phyloP scores from a whole-genome alignment of 805 yeast species.

The Myxozyma nipponensis region DNA sequence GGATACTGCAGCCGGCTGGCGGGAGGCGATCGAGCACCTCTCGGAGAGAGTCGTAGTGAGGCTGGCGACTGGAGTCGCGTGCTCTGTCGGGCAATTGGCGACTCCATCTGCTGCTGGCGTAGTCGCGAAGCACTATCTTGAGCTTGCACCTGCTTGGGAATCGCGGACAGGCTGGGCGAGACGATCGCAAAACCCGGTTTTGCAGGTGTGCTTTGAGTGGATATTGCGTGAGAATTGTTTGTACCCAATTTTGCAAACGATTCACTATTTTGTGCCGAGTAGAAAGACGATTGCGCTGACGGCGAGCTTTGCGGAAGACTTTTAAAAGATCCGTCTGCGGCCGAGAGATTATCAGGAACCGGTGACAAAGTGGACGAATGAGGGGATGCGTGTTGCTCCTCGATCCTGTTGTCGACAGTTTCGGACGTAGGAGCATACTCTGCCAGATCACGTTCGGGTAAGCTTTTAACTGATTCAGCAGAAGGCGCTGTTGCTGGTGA shows the following conservation, averaged over 20 bases:
- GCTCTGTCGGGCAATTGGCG: not conserved
- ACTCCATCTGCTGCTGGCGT: not conserved
- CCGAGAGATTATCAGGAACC: not conserved
- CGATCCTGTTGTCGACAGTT: not conserved
- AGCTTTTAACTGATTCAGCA: too few relatives aligned
- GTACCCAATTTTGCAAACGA: not conserved
- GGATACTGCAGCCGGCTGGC: conserved; percentile 1
- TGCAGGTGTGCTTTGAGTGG: not conserved
- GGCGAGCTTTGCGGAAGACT: not conserved
- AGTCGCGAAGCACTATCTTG: not conserved
- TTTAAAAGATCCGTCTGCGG: not conserved
- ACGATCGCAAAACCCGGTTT: not conserved
- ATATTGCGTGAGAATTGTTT: not conserved
- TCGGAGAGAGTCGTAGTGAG: not conserved
- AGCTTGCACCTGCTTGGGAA: not conserved
- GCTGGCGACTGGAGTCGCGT: not conserved
- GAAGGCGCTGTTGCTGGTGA: conserved; percentile 6
- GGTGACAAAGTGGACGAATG: not conserved
- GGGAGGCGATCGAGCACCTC: not conserved
- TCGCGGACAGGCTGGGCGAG: not conserved
- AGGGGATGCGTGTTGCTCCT: not conserved
- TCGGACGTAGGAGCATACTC: not conserved
- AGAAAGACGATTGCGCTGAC: not conserved
- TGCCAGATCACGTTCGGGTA: not conserved
- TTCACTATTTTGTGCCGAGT: not conserved